Evolutionary conservation across 2,329 filamentous ascomycete species (phyloP).

Genomic region (Paraconiothyrium sp.): DNA sequence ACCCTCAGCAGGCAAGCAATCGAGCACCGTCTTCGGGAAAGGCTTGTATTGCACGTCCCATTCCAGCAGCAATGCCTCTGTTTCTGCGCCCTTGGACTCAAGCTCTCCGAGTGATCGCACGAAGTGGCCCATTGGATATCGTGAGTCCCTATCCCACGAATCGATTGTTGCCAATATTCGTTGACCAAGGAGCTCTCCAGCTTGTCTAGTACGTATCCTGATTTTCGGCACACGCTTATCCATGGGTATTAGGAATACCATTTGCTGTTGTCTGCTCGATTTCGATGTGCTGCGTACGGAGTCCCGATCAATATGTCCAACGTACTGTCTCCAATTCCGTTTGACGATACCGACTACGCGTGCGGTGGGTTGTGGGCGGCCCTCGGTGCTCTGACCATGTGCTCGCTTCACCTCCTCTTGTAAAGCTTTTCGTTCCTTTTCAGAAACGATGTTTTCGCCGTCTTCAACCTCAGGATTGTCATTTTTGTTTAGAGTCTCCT

Average conservation of each 20-base stretch:
- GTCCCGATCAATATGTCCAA: slow-evolving; percentile 90
- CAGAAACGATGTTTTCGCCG: slow-evolving; percentile 77
- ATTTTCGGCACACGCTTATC: slow-evolving; percentile 98
- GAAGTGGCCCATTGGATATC: slow-evolving; percentile 93
- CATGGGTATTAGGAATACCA: slow-evolving; percentile 95
- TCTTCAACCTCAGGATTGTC: slow-evolving; percentile 91
- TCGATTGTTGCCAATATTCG: slow-evolving; percentile 93
- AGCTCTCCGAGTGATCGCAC: slow-evolving; percentile 91
- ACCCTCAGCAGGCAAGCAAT: slow-evolving; percentile 90
- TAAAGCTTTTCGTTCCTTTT: slow-evolving; percentile 84
- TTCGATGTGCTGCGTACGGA: slow-evolving; percentile 78
- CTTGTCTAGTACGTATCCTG: slow-evolving; percentile 88
- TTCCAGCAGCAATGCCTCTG: slow-evolving; percentile 90
- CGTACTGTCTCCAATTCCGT: slow-evolving; percentile 97
- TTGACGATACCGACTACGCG: slow-evolving; percentile 92
- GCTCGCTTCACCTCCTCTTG: slow-evolving; percentile 91
- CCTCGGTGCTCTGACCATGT: slow-evolving; percentile 79
- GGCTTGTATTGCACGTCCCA: slow-evolving; percentile 98
- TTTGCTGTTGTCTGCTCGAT: slow-evolving; percentile 86
- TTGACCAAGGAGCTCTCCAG: slow-evolving; percentile 87
- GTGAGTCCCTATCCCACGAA: slow-evolving; percentile 91
- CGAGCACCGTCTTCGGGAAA: slow-evolving; percentile 93
- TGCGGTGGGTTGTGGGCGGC: slow-evolving; percentile 86
- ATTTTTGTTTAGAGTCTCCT: slow-evolving; percentile 89
- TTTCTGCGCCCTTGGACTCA: slow-evolving; percentile 97